Conservation (phyloP, 768 basidiomycete genomes). For the Auricularia sp. region DNA sequence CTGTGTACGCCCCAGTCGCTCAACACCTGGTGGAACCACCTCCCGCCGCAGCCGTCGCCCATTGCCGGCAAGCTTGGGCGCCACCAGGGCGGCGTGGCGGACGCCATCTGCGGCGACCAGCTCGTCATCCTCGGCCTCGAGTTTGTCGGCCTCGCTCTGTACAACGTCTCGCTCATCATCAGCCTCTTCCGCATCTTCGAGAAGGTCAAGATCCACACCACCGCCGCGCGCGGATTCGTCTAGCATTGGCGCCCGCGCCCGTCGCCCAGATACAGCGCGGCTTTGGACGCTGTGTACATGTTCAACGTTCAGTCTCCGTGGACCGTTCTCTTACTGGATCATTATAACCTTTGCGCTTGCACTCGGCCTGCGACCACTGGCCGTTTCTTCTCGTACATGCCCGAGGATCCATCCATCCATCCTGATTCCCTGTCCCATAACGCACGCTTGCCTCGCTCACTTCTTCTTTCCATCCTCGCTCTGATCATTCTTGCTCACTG, state of each 20-base stretch:
- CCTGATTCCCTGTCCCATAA: no score
- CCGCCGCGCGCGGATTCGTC: slow-evolving; percentile 6
- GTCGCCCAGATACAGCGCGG: no score
- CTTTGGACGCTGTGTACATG: no score
- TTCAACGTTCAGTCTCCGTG: no score
- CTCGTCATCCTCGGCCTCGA: slow-evolving; percentile 70
- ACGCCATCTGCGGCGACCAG: slow-evolving; percentile 63
- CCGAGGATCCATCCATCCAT: no score
- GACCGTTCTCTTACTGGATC: no score
- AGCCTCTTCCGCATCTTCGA: slow-evolving; percentile 81
- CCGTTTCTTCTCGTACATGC: no score
- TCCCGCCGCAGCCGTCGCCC: slow-evolving; percentile 40
- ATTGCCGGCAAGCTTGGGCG: slow-evolving; percentile 29
- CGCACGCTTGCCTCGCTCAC: no score
- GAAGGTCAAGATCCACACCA: slow-evolving; percentile 69
- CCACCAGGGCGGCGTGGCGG: slow-evolving; percentile 35
- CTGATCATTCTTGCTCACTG: no score
- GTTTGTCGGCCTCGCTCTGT: slow-evolving; percentile 64
- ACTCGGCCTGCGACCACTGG: no score
- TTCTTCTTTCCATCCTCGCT: no score
- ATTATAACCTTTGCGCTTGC: no score
- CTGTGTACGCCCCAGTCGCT: slow-evolving; percentile 55
- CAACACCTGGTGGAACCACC: slow-evolving; percentile 64
- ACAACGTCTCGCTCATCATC: slow-evolving; percentile 77
- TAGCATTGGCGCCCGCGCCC: background rate